These are phyloP conservation scores for Hura crepitans DNA, from an alignment of 441 rosid genomes.

Conservation along the genomic window DNA sequence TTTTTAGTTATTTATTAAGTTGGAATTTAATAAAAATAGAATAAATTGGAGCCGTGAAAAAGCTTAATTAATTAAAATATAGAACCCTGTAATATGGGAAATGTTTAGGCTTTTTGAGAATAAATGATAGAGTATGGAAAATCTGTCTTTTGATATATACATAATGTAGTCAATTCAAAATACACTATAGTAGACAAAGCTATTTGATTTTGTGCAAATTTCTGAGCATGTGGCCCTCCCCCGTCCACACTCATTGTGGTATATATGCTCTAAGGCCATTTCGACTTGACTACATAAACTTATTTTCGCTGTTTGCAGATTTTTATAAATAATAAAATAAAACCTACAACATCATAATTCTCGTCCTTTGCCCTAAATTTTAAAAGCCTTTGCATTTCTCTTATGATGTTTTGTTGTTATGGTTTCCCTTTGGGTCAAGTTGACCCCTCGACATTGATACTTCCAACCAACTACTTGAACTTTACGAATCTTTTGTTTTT, in stretches of 20 bases:
- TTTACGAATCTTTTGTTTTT: neutral
- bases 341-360: neutral
- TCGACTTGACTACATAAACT: constrained; percentile 14
- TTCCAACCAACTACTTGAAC: neutral
- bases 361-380: neutral
- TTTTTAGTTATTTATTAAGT: too few species aligned
- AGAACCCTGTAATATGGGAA: too few species aligned
- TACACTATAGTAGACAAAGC: constrained; percentile 15
- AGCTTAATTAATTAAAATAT: too few species aligned
- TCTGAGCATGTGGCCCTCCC: constrained; percentile 18
- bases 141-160: neutral
- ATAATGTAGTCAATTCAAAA: constrained; percentile 30
- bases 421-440: neutral
- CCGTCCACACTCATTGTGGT: neutral
- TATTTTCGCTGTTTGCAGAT: neutral
- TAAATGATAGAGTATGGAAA: neutral
- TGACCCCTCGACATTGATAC: constrained; percentile 19
- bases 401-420: too few species aligned
- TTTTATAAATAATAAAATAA: neutral
- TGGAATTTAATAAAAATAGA: too few species aligned
- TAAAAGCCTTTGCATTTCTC: neutral
- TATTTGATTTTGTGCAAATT: constrained; percentile 7
- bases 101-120: too few species aligned
- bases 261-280: constrained; percentile 1
- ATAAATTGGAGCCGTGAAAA: too few species aligned